Conservation (phyloP, 2,329 filamentous ascomycete species). For the Hypoxylon sp. region DNA sequence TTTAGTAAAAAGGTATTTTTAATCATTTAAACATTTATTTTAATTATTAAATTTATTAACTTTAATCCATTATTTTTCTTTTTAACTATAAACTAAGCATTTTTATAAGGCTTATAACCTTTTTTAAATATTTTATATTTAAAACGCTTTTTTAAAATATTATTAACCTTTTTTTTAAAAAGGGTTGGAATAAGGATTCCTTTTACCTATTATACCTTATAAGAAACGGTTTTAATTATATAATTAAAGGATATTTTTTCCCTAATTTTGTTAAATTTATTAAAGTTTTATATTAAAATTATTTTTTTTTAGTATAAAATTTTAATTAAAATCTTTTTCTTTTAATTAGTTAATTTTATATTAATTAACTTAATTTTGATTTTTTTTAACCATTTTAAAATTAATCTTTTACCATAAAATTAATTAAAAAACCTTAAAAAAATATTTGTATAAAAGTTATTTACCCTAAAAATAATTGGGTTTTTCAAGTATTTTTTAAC, state of each 20-base stretch:
- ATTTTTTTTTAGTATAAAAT: neutral
- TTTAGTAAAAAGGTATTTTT: neutral
- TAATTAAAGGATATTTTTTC: neutral
- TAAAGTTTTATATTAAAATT: too few species aligned
- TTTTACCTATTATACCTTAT: constrained; percentile 4
- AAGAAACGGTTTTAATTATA: neutral
- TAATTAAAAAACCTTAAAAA: too few species aligned
- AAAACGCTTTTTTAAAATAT: neutral
- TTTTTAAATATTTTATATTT: constrained; percentile 1
- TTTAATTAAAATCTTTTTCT: neutral
- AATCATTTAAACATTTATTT: neutral
- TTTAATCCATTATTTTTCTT: too few species aligned
- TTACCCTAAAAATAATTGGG: too few species aligned
- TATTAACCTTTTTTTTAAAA: neutral
- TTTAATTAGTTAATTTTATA: too few species aligned
- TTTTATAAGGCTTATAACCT: neutral
- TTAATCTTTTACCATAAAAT: too few species aligned
- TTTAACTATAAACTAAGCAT: neutral
- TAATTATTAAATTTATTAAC: neutral
- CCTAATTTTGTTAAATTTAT: neutral
- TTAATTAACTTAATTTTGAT: too few species aligned
- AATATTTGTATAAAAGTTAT: too few species aligned
- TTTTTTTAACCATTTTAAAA: too few species aligned
- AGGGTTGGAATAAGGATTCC: neutral
- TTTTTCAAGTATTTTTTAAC: too few species aligned